phyloP scores from a whole-genome alignment of 768 basidiomycete species.

The Lactarius hatsudake region DNA sequence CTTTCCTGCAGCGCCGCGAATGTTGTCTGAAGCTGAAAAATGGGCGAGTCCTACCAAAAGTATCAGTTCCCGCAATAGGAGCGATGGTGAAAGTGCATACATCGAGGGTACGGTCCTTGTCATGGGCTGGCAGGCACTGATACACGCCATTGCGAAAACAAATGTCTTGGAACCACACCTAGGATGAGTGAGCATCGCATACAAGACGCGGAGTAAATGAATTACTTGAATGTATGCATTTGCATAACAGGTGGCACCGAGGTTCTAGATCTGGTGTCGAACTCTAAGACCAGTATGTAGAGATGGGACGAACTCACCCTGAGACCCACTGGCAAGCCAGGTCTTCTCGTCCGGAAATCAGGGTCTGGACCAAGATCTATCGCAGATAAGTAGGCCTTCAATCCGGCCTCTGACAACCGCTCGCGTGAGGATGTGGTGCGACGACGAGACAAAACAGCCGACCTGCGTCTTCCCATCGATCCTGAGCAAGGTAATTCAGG shows the following conservation, averaged over 20 bases:
- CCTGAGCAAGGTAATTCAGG: constrained; percentile 83
- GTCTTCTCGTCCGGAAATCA: constrained; percentile 13
- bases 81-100: constrained; percentile 30
- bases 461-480: constrained; percentile 78
- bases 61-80: not conserved
- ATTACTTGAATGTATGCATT: constrained; percentile 88
- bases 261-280: constrained; percentile 55
- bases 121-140: constrained; percentile 59
- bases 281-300: constrained; percentile 8
- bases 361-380: constrained; percentile 24
- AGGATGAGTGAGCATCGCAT: constrained; percentile 11
- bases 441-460: constrained; percentile 27
- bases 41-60: constrained; percentile 62
- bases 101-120: constrained; percentile 43
- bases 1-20: constrained; percentile 85
- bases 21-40: constrained; percentile 73
- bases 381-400: constrained; percentile 32
- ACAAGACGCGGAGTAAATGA: not conserved
- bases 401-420: constrained; percentile 15
- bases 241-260: constrained; percentile 96
- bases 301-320: constrained; percentile 46
- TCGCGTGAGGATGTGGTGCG: not conserved
- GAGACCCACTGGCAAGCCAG: constrained; percentile 63
- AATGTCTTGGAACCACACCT: constrained; percentile 92
- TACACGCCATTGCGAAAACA: constrained; percentile 84